Conservation (phyloP, 352 stramenopile genomes). For the Phytophthora foliorum region DNA sequence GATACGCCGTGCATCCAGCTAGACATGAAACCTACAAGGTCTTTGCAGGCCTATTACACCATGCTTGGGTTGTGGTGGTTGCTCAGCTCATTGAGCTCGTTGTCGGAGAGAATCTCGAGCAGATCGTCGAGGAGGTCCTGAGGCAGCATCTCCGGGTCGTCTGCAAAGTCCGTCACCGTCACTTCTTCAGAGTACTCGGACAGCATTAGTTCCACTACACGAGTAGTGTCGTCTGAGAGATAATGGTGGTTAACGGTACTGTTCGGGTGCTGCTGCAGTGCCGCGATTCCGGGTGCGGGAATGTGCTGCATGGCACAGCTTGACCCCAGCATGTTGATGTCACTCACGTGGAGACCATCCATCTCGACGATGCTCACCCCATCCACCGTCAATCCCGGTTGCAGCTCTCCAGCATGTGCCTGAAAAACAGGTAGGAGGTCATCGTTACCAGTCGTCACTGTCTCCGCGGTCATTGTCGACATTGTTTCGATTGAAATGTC, state of each 20-base stretch:
- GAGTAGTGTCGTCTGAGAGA: constrained; percentile 13
- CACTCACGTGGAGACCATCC: constrained; percentile 7
- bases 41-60: background rate
- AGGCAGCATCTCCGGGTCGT: constrained; percentile 28
- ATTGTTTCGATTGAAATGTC: constrained; percentile 18
- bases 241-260: background rate
- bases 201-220: constrained; percentile 30
- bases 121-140: constrained; percentile 36
- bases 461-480: background rate
- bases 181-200: constrained; percentile 29
- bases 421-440: background rate
- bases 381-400: constrained; percentile 11
- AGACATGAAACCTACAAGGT: background rate
- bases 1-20: constrained; percentile 5
- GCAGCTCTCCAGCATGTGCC: background rate
- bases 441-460: background rate
- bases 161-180: constrained; percentile 22
- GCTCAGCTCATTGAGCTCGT: constrained; percentile 30
- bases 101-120: constrained; percentile 33
- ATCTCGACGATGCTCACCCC: constrained; percentile 22
- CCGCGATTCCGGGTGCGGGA: background rate
- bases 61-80: constrained; percentile 14
- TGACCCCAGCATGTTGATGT: background rate
- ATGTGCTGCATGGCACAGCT: background rate
- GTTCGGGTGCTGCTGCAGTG: background rate